Evolutionary conservation across 495 filamentous ascomycete genomes (phyloP), one percentile per base, ranked within the genome.

Genomic region (Annulohypoxylon bovei): DNA sequence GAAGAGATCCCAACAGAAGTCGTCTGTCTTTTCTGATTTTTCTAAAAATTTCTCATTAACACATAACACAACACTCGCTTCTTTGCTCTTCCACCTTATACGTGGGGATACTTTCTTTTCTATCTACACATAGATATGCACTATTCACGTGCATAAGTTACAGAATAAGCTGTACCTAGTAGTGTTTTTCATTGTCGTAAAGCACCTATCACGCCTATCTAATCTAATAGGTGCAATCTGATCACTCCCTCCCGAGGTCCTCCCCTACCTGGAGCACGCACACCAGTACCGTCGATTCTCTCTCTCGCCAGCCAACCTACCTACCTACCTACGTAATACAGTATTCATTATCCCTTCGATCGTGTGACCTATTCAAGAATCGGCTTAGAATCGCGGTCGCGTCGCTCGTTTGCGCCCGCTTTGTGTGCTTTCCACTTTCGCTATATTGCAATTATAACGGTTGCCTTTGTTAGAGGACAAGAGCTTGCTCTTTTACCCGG

Each of bases 391-490:
- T 47, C 16, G 56, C 42, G 59, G 61, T 68, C 65, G 32, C 61
- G 65, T 69, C 65, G 60, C 57, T 71, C 68, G 64, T 71, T 71
- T 67, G 53, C 37, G 52, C 40, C 35, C 50, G 65, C 65, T 69
- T 69, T 73, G 70, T 69, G 57, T 39, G 28, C 35, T 39, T 46
- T 37, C 44, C n/a, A 37, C 46, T 42, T 57, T 49, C 32, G 22
- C 44, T 40, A 30, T 18, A 49, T 44, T 30, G 63, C 37, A 25
- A 54, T 23, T 32, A 44, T 40, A 57, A 52, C 49, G 54, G 30
- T 55, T 16, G 60, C 32, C 63, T 72, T 72, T 72, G 63, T 67
- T 56, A 1, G 47, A 16, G 28, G 27, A 53, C 58, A 65, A 62
- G 25, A 47, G 20, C 50, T 56, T 58, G 30, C 62, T 25, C 50